Evolutionary conservation across 2,329 filamentous ascomycete species (phyloP), one percentile per base, ranked within the genome.

Genomic region (Teratosphaeria pseudoeucalypti): DNA sequence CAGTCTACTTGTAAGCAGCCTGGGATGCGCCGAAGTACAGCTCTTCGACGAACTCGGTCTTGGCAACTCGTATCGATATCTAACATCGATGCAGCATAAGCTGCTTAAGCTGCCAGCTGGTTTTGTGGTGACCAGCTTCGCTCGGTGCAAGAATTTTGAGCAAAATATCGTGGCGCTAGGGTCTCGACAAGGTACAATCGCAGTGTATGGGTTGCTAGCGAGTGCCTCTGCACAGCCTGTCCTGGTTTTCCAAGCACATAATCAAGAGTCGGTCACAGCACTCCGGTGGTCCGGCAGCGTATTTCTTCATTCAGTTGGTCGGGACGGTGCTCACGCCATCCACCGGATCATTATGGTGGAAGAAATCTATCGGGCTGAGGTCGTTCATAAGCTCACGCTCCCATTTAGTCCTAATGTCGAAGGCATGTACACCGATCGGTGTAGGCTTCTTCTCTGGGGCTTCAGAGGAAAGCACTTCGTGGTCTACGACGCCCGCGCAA

Each of bases 401-500:
- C 85, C 89, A 0, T 84, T 95, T 52, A 88, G 88, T 0, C 85
- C 87, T 0, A 85, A 89, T 65, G 81, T 96, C 43, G 89, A 95
- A 71, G 85, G 86, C 0, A 81, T 87, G 0, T 86, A 83, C 75
- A 82, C 92, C 61, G 70, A 79, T 49, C 66, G 67, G 66, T 60
- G 72, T 0, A 72, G 77, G 1, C 76, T 96, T 0, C 77, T 91
- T 32, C 76, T 95, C 12, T 89, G 86, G 70, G 92, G 92, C 2
- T 97, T 96, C 74, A 85, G 83, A 58, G 85, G 88, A 70, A 90
- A 85, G 62, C 79, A 84, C 54, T 95, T 97, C 69, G 78, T 95
- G 12, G 81, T 92, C 10, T 94, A 89, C 83, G 89, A 96, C 70
- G 85, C 89, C 69, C 85, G 83, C 0, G 77, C 77, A 1, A 85